phyloP scores from a whole-genome alignment of 1,139 yeast species.

The Sugiyamaella japonica region DNA sequence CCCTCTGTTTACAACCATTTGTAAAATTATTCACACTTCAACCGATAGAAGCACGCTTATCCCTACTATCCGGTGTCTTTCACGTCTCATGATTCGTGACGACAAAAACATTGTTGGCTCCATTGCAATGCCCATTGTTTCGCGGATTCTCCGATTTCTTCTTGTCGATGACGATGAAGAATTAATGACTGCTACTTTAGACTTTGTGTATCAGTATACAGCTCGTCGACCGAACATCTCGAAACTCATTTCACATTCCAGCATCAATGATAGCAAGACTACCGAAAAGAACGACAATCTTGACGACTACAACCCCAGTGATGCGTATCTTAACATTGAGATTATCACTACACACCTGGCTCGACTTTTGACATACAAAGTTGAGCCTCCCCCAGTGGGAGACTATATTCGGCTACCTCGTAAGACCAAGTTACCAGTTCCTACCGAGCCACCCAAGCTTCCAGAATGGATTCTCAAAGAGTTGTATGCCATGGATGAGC shows the following conservation, averaged over 20 bases:
- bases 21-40: constrained; percentile 29
- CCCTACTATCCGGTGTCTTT: constrained; percentile 42
- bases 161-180: constrained; percentile 57
- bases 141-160: constrained; percentile 48
- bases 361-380: constrained; percentile 57
- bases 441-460: constrained; percentile 66
- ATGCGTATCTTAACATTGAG: constrained; percentile 44
- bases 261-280: not conserved
- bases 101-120: constrained; percentile 39
- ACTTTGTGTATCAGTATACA: constrained; percentile 65
- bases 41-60: constrained; percentile 43
- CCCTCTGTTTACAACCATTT: constrained; percentile 37
- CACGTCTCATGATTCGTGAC: constrained; percentile 44
- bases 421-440: constrained; percentile 43
- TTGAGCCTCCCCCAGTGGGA: constrained; percentile 37
- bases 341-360: constrained; percentile 55
- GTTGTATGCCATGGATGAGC: constrained; percentile 71
- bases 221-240: constrained; percentile 47
- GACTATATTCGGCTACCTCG: constrained; percentile 43
- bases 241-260: constrained; percentile 21
- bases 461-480: constrained; percentile 60
- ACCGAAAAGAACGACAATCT: not conserved
- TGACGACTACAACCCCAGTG: not conserved
- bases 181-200: constrained; percentile 61
- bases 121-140: constrained; percentile 22